Evolutionary conservation across 2,329 filamentous ascomycete genomes (phyloP), one percentile per base, ranked within the genome.

Genomic region (Nigrospora osmanthi): DNA sequence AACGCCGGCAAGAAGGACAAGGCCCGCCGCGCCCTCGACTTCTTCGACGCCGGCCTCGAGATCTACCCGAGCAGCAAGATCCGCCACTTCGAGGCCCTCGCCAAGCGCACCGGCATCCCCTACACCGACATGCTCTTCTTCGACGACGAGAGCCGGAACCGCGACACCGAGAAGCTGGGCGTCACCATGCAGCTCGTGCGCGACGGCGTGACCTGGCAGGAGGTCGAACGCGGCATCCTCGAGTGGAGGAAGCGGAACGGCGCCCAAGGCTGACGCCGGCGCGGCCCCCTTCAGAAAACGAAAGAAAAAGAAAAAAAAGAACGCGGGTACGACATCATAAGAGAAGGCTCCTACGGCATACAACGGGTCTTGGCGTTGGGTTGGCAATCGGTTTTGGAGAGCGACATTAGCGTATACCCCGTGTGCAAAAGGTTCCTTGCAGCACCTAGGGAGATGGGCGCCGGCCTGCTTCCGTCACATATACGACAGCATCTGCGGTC

Each of bases 111-210:
- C 13, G 81, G 81, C 1, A 64, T 96, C 3, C 68, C 71, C 6
- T 95, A 80, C 58, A 77, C 85, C 51, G 88, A 96, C 40, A 95
- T 97, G 84, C 63, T 97, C 32, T 97, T 97, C 64, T 97, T 97
- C 54, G 91, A 97, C 55, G 91, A 97, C 56, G 91, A 97, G 75
- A 73, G 75, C 43, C 70, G 91, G 49, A 97, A 97, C 59, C 73
- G 80, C 47, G 89, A 96, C 59, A 91, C 95, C 1, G 80, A 83
- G 68, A 69, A 60, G 23, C 58, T 96, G 41, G 90, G 90, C 0
- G 85, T 95, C 3, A 87, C 85, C 0, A 95, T 97, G 80, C 81
- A 81, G 59, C 67, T 96, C 41, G 84, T 97, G 1, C 70, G 78
- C 45, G 84, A 95, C 60, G 90, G 90, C 0, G 80, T 95, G 44